phyloP scores from a whole-genome alignment of 1,139 yeast genomes.

The Ogataea hybrid region DNA sequence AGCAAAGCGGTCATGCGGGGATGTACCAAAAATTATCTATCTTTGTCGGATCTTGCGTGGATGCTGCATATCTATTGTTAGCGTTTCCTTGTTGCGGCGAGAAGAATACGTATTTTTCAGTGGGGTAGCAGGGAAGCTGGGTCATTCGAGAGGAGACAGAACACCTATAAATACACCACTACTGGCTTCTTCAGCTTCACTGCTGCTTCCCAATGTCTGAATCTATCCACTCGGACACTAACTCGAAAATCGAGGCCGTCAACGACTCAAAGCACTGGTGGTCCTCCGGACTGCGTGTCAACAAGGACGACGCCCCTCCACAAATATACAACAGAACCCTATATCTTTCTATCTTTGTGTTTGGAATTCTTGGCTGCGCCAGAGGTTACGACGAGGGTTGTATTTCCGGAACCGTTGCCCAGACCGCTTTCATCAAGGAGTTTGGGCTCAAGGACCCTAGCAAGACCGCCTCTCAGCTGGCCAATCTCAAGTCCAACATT shows the following conservation, averaged over 20 bases:
- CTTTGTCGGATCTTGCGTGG: neutral
- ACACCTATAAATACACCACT: neutral
- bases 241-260: constrained; percentile 12
- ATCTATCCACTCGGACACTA: constrained; percentile 13
- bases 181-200: neutral
- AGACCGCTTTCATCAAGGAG: constrained; percentile 40
- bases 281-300: constrained; percentile 11
- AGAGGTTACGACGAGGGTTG: constrained; percentile 64
- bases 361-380: constrained; percentile 59
- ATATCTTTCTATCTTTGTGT: constrained; percentile 47
- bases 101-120: neutral
- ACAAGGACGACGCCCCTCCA: constrained; percentile 43
- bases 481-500: constrained; percentile 52
- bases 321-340: constrained; percentile 49
- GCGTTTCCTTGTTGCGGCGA: neutral
- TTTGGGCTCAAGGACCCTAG: constrained; percentile 47
- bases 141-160: neutral
- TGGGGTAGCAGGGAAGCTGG: constrained; percentile 1
- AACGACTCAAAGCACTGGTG: constrained; percentile 2
- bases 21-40: constrained; percentile 2
- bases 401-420: constrained; percentile 46
- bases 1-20: constrained; percentile 1
- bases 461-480: constrained; percentile 39
- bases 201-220: constrained; percentile 4
- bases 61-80: constrained; percentile 2